Base-by-base conservation (phyloP, 805 yeast species). In the Yarrowia bubula region DNA sequence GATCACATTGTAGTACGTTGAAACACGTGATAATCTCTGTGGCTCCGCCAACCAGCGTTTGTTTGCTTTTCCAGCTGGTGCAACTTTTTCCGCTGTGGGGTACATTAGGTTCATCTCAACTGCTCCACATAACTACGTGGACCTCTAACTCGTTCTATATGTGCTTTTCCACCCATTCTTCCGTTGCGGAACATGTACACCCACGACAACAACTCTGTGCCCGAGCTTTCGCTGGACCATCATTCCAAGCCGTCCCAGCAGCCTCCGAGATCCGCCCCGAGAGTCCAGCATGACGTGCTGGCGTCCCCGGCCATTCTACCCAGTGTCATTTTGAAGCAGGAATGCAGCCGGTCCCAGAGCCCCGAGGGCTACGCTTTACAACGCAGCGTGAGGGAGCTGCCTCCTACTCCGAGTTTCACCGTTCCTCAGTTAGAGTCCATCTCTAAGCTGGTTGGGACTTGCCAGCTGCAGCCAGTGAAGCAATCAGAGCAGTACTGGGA, bases 71-170 rank as follows among this genome's bases (percentile, higher is more conserved):
- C 22, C 51, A 10, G 8, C 33, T 48, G 31, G 43, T 55, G 61
- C 61, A 55, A 39, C 47, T 55, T 55, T 55, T 55, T 55, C 61
- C 61, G 60, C 46, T 55, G 61, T 55, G 61, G 61, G 61, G 61
- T 55, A 55, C 61, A 55, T 55, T 55, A 55, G 38, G 61, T 55
- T 55, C 61, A 55, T 55, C 38, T 55, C 58, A 37, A 51, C 43
- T 43, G 28, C 47, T 39, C 61, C 41, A 55, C 58, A 55, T 39
- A 31, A 31, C 60, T 53, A 53, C 61, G 35, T 39, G 47, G 47
- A n/a, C 47, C 33, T 55, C 31, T 37, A 41, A 39, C 31, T 31
- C 18, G 37, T 13, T 14, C 39, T 55, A 39, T 55, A 55, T 55
- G 61, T 51, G 61, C 61, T 55, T 55, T 41, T 38, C 7, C 47